Conservation (phyloP, 176 grass and related monocot species). For the Themeda triandra region DNA sequence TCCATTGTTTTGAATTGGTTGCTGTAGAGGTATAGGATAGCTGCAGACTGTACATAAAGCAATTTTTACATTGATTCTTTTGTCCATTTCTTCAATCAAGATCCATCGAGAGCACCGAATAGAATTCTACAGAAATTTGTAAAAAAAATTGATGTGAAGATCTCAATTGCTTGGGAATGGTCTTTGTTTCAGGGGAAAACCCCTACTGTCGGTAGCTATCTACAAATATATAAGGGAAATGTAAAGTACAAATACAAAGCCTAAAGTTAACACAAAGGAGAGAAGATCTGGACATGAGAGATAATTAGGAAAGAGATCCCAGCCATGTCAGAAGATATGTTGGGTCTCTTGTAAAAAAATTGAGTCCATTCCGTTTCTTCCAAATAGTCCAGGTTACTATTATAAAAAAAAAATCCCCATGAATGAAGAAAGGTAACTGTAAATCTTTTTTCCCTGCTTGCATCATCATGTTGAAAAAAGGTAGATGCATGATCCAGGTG, state of each 20-base stretch:
- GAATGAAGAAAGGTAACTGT: not conserved
- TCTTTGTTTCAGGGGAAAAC: not conserved
- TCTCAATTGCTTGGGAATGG: slow-evolving; percentile 7
- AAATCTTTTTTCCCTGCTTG: not conserved
- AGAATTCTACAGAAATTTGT: not conserved
- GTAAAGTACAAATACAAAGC: not conserved
- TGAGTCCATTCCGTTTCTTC: not conserved
- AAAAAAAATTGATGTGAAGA: slow-evolving; percentile 18
- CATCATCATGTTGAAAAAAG: not conserved
- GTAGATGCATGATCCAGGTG: not conserved
- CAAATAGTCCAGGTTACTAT: not conserved
- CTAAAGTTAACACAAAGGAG: not conserved
- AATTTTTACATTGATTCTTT: slow-evolving; percentile 31
- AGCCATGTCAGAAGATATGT: not conserved
- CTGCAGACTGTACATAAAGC: slow-evolving; percentile 63
- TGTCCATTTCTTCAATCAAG: slow-evolving; percentile 20
- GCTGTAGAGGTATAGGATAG: slow-evolving; percentile 61
- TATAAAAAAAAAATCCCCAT: not conserved
- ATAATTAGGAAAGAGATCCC: not conserved
- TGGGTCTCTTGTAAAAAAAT: not conserved
- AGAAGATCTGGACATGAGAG: not conserved
- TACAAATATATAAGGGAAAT: not conserved
- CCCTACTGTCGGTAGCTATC: not conserved
- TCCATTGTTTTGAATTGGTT: slow-evolving; percentile 58
- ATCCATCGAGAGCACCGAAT: not conserved